phyloP scores from a whole-genome alignment of 441 rosid species.

The Bruguiera hainesii region DNA sequence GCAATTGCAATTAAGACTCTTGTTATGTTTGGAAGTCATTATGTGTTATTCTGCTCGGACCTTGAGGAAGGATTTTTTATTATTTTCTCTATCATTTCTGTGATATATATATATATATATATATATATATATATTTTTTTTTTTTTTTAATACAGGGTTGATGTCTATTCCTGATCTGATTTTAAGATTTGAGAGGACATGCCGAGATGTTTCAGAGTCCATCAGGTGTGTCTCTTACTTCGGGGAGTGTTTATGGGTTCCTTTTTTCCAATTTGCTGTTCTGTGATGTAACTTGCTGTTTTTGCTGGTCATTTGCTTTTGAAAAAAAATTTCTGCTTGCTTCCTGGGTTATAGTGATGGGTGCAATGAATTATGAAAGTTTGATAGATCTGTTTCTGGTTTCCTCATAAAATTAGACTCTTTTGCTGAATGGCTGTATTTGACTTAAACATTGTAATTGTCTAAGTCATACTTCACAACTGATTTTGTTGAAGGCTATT shows the following conservation, averaged over 20 bases:
- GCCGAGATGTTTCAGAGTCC: constrained; percentile 81
- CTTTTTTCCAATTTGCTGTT: too few species aligned
- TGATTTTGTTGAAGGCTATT: constrained; percentile 1
- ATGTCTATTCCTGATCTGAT: constrained; percentile 87
- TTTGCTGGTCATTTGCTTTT: too few species aligned
- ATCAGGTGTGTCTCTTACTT: constrained; percentile 57
- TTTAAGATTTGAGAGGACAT: constrained; percentile 72
- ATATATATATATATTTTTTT: too few species aligned
- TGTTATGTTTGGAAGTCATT: too few species aligned
- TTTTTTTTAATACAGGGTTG: constrained; percentile 69
- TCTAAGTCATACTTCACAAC: background rate
- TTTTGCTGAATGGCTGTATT: background rate
- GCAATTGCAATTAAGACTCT: too few species aligned
- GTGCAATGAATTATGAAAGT: too few species aligned
- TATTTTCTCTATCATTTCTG: background rate
- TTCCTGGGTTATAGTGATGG: too few species aligned
- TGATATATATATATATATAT: background rate
- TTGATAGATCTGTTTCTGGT: background rate
- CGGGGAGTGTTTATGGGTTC: constrained; percentile 9
- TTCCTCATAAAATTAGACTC: background rate
- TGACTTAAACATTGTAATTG: background rate
- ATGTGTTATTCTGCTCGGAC: background rate
- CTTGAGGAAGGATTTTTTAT: constrained; percentile 8
- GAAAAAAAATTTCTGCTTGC: too few species aligned
- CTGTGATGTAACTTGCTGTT: too few species aligned